These are phyloP conservation scores for Sugiyamaella xylanicola DNA, from an alignment of 1,139 yeast species.

Conservation along the genomic window DNA sequence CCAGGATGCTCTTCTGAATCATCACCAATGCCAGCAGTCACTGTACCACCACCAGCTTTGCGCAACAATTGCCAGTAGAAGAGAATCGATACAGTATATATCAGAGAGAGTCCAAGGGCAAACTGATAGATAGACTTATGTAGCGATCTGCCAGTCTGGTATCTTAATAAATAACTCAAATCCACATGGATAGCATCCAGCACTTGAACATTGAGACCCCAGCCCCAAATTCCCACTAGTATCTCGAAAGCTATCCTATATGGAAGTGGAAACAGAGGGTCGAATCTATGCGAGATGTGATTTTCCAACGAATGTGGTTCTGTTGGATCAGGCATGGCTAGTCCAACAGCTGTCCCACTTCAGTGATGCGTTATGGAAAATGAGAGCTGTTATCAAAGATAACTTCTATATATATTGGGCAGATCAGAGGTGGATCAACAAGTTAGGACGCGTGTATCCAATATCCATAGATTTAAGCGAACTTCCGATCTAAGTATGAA, in stretches of 20 bases:
- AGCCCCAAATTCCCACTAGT: conserved; percentile 52
- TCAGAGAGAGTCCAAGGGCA: conserved; percentile 31
- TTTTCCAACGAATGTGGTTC: neutral
- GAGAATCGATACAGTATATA: conserved; percentile 34
- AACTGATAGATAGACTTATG: conserved; percentile 35
- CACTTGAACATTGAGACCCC: conserved; percentile 50
- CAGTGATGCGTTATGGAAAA: neutral
- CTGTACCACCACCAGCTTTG: conserved; percentile 26
- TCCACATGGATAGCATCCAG: conserved; percentile 47
- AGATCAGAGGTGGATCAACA: no score
- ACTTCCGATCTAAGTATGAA: no score
- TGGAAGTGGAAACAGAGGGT: conserved; percentile 50
- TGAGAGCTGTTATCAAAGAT: neutral
- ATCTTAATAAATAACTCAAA: conserved; percentile 45
- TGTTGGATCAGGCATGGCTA: neutral
- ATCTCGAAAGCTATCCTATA: conserved; percentile 50
- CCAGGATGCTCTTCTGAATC: conserved; percentile 20
- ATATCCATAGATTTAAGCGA: no score
- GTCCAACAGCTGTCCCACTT: neutral
- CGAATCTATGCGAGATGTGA: conserved; percentile 35
- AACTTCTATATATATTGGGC: no score
- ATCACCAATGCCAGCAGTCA: conserved; percentile 19
- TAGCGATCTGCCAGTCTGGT: conserved; percentile 34
- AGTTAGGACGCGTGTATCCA: no score
- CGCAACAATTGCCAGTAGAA: conserved; percentile 30